Base-by-base conservation (phyloP, 495 filamentous ascomycete species). In the Letharia columbiana region DNA sequence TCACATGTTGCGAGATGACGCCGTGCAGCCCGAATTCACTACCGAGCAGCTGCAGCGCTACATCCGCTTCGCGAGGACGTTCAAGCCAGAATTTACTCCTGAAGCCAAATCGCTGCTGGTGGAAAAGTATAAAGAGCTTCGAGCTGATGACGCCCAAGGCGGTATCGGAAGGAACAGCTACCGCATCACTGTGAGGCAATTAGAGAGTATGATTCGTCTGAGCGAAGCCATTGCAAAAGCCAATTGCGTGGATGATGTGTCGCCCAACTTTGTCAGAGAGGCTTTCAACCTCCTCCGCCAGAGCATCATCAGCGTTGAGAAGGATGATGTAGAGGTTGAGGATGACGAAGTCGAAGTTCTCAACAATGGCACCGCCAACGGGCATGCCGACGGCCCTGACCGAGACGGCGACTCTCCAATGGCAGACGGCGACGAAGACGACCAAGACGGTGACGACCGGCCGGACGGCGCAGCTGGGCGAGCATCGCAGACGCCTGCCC, bases 31-130 rank as follows among this genome's bases (percentile, higher is more conserved):
- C 0, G 92, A 97, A 73, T 91, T 96, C 75, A 93, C 88, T 71
- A 99, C 94, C 58, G 94, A 98, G 78, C 93, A 97, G 73, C 79
- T 99, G 44, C 94, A 98, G 76, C 87, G 94, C 56, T 99, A 98
- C 75, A 97, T 99, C 74, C 91, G 93, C 11, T 98, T 97, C 73
- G 95, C 95, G 1, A 82, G 90, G 3, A 97, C 94, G 1, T 98
- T 97, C 85, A 87, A 89, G 61, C 94, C 94, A 20, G 89, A 94
- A 65, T 97, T 99, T 78, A 90, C 87, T 0, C 84, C 87, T 15
- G 92, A 95, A 74, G 92, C 94, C 35, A 95, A 91, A 76, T 76
- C 82, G 31, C 79, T 91, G 4, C 84, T 99, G 4, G 93, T 99
- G 10, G 82, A 91, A 73, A 91, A 91, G 75, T 99, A 99, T 80